Conservation (phyloP, 371 early-diverging fungal genomes). For the Capillidium rhysosporum region DNA sequence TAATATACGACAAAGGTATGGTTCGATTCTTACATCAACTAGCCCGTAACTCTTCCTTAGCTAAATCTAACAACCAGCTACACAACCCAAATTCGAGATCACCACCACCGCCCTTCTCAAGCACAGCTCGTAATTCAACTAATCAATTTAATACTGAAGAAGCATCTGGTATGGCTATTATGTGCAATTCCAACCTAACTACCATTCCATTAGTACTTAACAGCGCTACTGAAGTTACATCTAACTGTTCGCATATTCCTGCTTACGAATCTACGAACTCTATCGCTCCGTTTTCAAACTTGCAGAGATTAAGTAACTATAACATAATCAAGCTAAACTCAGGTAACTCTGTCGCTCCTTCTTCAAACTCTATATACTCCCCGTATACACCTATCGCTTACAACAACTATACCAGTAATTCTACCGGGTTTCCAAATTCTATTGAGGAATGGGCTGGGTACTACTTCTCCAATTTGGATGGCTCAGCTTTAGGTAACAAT, state of each 20-base stretch:
- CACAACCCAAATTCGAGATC: neutral
- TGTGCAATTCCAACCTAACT: too few species aligned
- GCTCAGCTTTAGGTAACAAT: neutral
- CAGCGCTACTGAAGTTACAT: neutral
- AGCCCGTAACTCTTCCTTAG: neutral
- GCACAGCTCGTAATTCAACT: neutral
- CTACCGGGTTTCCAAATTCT: neutral
- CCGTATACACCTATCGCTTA: neutral
- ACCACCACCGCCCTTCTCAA: neutral
- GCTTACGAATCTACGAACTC: neutral
- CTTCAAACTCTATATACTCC: too few species aligned
- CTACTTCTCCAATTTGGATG: neutral
- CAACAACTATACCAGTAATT: neutral
- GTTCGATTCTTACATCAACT: slow-evolving; percentile 2
- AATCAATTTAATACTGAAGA: too few species aligned
- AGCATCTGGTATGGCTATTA: too few species aligned
- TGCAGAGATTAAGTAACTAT: too few species aligned
- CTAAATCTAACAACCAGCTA: neutral
- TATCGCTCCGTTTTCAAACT: neutral
- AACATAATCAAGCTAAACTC: neutral
- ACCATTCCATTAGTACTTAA: neutral
- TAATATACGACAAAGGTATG: slow-evolving; percentile 6
- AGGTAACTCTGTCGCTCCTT: neutral
- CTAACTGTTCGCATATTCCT: neutral
- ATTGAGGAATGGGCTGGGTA: slow-evolving; percentile 4